Evolutionary conservation across 805 yeast genomes (phyloP).

Genomic region (Sugiyamaella mastotermitis): DNA sequence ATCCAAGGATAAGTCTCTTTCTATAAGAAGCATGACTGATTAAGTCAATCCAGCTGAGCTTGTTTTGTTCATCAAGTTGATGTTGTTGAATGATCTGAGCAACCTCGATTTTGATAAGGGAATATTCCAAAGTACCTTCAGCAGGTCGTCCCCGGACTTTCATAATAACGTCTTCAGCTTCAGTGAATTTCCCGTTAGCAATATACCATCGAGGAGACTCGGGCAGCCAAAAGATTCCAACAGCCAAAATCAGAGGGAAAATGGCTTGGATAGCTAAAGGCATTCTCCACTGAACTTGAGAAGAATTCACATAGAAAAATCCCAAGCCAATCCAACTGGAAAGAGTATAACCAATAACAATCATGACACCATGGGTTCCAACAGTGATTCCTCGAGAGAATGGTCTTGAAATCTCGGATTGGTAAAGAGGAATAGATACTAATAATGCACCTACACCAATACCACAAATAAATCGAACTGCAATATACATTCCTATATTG

Average conservation of each 20-base stretch:
- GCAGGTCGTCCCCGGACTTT: conserved; percentile 2
- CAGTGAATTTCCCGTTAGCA: conserved; percentile 46
- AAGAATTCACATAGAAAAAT: conserved; percentile 33
- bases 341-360: conserved; percentile 64
- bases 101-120: conserved; percentile 7
- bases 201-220: conserved; percentile 84
- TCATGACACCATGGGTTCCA: conserved; percentile 57
- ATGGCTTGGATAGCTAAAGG: conserved; percentile 66
- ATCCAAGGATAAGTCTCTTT: conserved; percentile 7
- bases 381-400: conserved; percentile 64
- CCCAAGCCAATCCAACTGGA: conserved; percentile 79
- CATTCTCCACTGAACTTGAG: conserved; percentile 57
- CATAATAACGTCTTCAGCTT: conserved; percentile 35
- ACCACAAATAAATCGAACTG: conserved; percentile 66
- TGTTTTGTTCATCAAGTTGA: no score
- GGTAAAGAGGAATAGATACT: conserved; percentile 56
- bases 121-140: no score
- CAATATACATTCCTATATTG: conserved; percentile 56
- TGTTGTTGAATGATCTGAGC: conserved; percentile 5
- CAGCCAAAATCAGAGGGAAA: conserved; percentile 51
- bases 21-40: conserved; percentile 8
- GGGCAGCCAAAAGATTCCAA: conserved; percentile 54
- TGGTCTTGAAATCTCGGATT: conserved; percentile 71
- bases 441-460: conserved; percentile 45
- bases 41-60: no score